Evolutionary conservation across 2,329 filamentous ascomycete genomes (phyloP).

Genomic region (Periglandula ipomoeae): DNA sequence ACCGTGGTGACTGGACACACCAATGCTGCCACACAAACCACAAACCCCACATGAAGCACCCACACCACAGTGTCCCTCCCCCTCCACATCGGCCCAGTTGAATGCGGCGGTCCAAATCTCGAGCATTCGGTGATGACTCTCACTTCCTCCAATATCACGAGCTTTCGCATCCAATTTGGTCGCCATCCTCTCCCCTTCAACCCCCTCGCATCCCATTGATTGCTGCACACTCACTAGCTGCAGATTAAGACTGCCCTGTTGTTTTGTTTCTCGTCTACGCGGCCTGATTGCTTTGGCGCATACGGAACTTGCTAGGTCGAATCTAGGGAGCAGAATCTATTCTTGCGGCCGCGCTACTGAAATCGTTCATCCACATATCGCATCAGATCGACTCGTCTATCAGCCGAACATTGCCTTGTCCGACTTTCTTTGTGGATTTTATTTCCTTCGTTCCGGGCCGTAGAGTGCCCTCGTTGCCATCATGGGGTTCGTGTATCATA

Average conservation of each 20-base stretch:
- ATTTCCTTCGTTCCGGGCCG: background rate
- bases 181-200: background rate
- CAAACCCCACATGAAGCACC: background rate
- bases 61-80: constrained; percentile 1
- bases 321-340: background rate
- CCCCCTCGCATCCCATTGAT: background rate
- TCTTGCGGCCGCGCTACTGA: background rate
- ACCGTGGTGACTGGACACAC: too few species aligned
- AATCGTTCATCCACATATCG: background rate
- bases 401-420: background rate
- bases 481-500: constrained; percentile 21
- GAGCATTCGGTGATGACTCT: background rate
- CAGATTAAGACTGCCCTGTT: background rate
- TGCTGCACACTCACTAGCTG: background rate
- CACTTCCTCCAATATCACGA: background rate
- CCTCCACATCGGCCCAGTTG: constrained; percentile 1
- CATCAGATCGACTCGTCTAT: background rate
- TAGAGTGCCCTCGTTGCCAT: constrained; percentile 4
- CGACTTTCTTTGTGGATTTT: background rate
- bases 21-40: background rate
- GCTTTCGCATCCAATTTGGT: background rate
- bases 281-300: background rate
- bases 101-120: background rate
- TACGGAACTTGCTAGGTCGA: background rate
- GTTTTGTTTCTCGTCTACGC: background rate